Percentiles rank a stretch among this genome's conserved stretches.
These are phyloP conservation scores for Setaria italica DNA, from an alignment of 202 grass and related monocot species.

Conservation along the genomic window DNA sequence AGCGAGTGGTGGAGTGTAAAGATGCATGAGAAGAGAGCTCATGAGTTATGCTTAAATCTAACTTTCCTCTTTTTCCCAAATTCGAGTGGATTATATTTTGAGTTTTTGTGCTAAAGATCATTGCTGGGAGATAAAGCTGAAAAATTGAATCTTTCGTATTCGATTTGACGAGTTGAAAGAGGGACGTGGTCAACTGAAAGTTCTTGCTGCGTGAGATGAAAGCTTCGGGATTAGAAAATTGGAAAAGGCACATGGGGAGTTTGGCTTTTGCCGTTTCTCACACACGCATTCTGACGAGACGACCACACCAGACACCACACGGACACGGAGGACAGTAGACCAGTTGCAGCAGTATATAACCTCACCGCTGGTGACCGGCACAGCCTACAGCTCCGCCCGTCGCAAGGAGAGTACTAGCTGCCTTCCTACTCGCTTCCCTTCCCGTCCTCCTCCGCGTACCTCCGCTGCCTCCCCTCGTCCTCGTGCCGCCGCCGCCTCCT, in stretches of 20 bases:
- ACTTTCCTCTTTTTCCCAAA: no score
- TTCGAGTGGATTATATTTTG: no score
- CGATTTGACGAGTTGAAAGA: background rate
- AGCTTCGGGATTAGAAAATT: background rate
- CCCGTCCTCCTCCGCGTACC: conserved; percentile 35
- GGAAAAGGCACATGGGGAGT: conserved; percentile 23
- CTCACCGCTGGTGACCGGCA: conserved; percentile 51
- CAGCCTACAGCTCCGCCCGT: conserved; percentile 20
- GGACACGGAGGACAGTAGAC: conserved; percentile 31
- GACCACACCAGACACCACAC: conserved; percentile 8
- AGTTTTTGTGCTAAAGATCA: background rate
- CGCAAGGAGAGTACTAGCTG: conserved; percentile 7
- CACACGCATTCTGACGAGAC: conserved; percentile 39
- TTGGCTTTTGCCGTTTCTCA: conserved; percentile 19
- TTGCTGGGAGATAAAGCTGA: background rate
- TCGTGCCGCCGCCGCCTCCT: background rate
- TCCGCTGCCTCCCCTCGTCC: background rate
- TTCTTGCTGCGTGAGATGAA: conserved; percentile 15
- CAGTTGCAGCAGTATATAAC: conserved; percentile 38
- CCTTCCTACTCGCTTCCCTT: conserved; percentile 22
- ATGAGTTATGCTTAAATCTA: no score
- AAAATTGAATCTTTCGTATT: background rate
- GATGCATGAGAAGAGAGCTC: no score
- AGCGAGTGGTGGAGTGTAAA: no score
- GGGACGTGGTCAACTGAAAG: conserved; percentile 34